Evolutionary conservation across 2,329 filamentous ascomycete species (phyloP).

Genomic region (Sphaerulina vaccinii): DNA sequence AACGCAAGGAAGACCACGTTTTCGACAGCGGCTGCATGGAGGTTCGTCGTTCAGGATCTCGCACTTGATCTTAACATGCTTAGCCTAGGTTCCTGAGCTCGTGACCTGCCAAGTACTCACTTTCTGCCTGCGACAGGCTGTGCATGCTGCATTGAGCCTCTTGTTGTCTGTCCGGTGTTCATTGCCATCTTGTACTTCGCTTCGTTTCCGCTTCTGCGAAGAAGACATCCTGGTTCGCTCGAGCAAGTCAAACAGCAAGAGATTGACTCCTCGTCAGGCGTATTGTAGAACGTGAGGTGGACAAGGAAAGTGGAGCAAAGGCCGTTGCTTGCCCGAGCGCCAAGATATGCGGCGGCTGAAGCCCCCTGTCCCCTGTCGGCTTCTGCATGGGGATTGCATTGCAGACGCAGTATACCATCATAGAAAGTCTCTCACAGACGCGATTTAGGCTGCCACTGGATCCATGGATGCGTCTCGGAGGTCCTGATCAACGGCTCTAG

Average conservation of each 20-base stretch:
- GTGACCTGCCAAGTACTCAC: no score
- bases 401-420: no score
- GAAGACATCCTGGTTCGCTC: neutral
- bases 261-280: neutral
- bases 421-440: no score
- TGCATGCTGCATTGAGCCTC: constrained; percentile 44
- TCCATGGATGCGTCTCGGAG: constrained; percentile 26
- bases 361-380: no score
- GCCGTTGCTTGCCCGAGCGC: neutral
- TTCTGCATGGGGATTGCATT: no score
- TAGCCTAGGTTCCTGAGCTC: no score
- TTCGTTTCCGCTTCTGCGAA: constrained; percentile 14
- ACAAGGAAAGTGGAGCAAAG: neutral
- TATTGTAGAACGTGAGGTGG: neutral
- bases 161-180: constrained; percentile 14
- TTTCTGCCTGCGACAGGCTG: constrained; percentile 56
- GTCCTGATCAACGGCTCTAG: constrained; percentile 25
- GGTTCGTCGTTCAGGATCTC: constrained; percentile 52
- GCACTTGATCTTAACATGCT: constrained; percentile 56
- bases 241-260: neutral
- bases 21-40: constrained; percentile 51
- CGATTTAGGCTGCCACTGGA: constrained; percentile 25
- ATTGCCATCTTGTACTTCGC: neutral
- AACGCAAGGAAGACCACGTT: constrained; percentile 51
- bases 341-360: no score